These are phyloP conservation scores for Oxyria digyna DNA, from an alignment of 148 eudicot species.

Conservation along the genomic window DNA sequence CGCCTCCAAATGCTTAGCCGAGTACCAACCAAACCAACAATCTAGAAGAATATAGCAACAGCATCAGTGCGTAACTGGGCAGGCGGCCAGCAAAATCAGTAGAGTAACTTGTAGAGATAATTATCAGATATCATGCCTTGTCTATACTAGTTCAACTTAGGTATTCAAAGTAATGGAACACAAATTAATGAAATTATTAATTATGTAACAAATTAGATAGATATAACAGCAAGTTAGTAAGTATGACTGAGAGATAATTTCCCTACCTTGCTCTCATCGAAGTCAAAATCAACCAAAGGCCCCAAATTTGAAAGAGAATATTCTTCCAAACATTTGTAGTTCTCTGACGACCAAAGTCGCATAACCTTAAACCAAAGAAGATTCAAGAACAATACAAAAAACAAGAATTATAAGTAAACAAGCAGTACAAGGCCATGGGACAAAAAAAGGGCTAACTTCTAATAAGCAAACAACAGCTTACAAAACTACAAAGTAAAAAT, in stretches of 20 bases:
- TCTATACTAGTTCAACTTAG: background rate
- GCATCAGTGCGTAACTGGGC: background rate
- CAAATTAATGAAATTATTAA: background rate
- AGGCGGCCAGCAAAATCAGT: background rate
- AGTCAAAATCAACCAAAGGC: slow-evolving; percentile 71
- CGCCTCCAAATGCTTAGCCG: slow-evolving; percentile 78
- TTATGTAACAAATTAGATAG: background rate
- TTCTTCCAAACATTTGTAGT: slow-evolving; percentile 64
- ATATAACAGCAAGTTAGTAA: background rate
- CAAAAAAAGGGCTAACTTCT: background rate
- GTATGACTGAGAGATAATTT: background rate
- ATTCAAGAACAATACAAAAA: background rate
- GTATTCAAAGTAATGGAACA: background rate
- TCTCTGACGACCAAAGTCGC: slow-evolving; percentile 84
- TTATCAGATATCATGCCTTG: background rate
- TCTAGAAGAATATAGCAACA: slow-evolving; percentile 22
- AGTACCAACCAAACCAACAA: slow-evolving; percentile 78
- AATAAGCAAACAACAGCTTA: too few species aligned
- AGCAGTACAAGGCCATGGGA: background rate
- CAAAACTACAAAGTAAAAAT: too few species aligned
- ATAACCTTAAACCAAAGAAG: slow-evolving; percentile 39
- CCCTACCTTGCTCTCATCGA: slow-evolving; percentile 83
- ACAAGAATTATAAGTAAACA: background rate
- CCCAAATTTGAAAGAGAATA: slow-evolving; percentile 40
- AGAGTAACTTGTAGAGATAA: background rate